Conservation (phyloP, 2,329 filamentous ascomycete species). For the Colletotrichum incanum region DNA sequence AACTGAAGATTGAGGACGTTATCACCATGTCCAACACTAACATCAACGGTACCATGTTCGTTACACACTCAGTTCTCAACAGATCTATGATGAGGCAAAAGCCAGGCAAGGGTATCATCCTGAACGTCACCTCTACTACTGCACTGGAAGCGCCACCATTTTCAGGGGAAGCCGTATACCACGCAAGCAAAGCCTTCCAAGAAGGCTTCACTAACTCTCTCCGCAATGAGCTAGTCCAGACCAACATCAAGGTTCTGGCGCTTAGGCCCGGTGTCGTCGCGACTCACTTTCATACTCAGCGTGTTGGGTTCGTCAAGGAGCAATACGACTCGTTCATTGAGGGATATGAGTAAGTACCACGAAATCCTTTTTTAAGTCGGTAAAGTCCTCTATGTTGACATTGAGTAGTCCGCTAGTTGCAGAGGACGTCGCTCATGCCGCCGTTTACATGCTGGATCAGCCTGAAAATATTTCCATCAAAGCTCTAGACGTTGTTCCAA, state of each 20-base stretch:
- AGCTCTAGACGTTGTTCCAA: conserved; percentile 63
- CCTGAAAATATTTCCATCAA: conserved; percentile 57
- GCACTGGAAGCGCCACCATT: conserved; percentile 64
- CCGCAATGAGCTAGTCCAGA: conserved; percentile 61
- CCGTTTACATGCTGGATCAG: conserved; percentile 59
- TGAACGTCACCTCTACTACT: conserved; percentile 65
- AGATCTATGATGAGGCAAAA: conserved; percentile 56
- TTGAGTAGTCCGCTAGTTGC: conserved; percentile 28
- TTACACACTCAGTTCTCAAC: conserved; percentile 62
- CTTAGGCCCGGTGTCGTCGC: conserved; percentile 63
- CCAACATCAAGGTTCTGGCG: conserved; percentile 63
- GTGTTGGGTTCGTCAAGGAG: conserved; percentile 60
- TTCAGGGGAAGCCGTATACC: conserved; percentile 64
- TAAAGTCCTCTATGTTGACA: background rate
- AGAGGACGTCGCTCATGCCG: conserved; percentile 60
- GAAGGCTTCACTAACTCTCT: conserved; percentile 66
- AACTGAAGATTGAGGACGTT: conserved; percentile 59
- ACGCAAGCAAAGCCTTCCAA: conserved; percentile 62
- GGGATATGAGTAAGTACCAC: conserved; percentile 54
- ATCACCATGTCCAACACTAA: conserved; percentile 64
- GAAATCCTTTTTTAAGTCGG: too few relatives aligned
- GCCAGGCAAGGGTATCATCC: conserved; percentile 56
- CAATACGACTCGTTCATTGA: conserved; percentile 61
- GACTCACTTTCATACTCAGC: conserved; percentile 63
- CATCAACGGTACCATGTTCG: conserved; percentile 63